These are phyloP conservation scores for Podospora pseudoanserina DNA, from an alignment of 495 filamentous ascomycete species.

Conservation along the genomic window DNA sequence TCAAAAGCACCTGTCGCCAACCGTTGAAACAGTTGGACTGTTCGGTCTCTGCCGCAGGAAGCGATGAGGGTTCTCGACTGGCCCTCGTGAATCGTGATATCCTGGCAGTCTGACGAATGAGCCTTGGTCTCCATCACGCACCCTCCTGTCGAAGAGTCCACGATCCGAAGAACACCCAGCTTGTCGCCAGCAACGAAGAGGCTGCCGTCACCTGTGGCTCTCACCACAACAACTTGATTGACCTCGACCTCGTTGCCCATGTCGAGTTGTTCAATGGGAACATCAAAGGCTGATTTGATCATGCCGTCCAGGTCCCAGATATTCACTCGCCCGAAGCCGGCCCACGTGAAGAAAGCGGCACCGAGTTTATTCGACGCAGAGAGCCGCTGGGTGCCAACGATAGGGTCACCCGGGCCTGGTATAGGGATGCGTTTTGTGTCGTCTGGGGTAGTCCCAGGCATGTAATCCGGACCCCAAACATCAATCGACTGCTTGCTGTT, in stretches of 20 bases:
- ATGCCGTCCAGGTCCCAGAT: constrained; percentile 77
- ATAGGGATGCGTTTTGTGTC: constrained; percentile 42
- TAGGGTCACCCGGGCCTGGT: constrained; percentile 72
- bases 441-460: constrained; percentile 26
- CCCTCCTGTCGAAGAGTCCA: constrained; percentile 45
- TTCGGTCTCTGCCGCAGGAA: constrained; percentile 82
- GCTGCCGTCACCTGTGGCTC: constrained; percentile 55
- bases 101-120: constrained; percentile 80
- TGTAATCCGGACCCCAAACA: constrained; percentile 50
- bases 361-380: constrained; percentile 50
- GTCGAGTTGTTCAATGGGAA: constrained; percentile 64
- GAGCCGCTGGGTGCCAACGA: constrained; percentile 69
- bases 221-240: constrained; percentile 75
- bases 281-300: constrained; percentile 57
- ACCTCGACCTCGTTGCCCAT: constrained; percentile 52
- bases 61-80: constrained; percentile 60
- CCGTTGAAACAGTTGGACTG: constrained; percentile 77
- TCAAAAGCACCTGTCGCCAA: constrained; percentile 43
- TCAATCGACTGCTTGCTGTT: constrained; percentile 70
- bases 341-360: constrained; percentile 85
- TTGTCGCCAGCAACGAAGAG: constrained; percentile 80
- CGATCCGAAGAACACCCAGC: constrained; percentile 69
- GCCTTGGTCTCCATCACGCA: constrained; percentile 69
- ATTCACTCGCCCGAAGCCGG: constrained; percentile 67
- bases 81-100: constrained; percentile 64